A percentile compares a stretch with the other conserved stretches of the same genome.
Evolutionary conservation across 2,329 filamentous ascomycete genomes (phyloP).

Genomic region (Colletotrichum lindemuthianum): DNA sequence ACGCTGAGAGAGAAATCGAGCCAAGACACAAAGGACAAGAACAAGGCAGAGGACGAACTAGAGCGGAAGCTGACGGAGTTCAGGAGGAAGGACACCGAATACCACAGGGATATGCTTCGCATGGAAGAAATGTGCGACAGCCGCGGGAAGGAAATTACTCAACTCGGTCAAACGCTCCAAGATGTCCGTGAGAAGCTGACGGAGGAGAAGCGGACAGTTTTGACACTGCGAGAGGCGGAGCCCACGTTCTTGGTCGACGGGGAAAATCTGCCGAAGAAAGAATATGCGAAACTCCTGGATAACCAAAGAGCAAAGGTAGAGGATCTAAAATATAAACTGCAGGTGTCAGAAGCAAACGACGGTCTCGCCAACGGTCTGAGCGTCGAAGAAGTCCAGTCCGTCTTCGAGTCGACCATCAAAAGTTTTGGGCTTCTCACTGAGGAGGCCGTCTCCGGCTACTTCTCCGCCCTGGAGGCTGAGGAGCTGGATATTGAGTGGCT

Average conservation of each 20-base stretch:
- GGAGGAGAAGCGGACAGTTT: not conserved
- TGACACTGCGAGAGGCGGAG: not conserved
- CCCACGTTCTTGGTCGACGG: conserved; percentile 10
- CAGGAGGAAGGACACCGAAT: not conserved
- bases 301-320: conserved; percentile 19
- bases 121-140: not conserved
- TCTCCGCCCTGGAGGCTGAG: not conserved
- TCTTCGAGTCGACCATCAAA: conserved; percentile 1
- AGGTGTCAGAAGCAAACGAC: not conserved
- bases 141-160: not conserved
- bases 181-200: not conserved
- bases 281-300: conserved; percentile 21
- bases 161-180: not conserved
- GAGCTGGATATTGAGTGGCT: not conserved
- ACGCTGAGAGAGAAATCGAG: too few species aligned
- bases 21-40: too few species aligned
- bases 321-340: not conserved
- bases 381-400: not conserved
- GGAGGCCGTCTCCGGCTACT: not conserved
- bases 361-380: not conserved
- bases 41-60: too few species aligned
- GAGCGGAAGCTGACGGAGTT: too few species aligned
- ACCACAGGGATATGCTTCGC: not conserved
- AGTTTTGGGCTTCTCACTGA: conserved; percentile 2
- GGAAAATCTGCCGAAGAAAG: not conserved